Percentiles rank a stretch among this genome's conserved stretches.
phyloP scores from a whole-genome alignment of 768 basidiomycete species.

The Boletellus ananas region DNA sequence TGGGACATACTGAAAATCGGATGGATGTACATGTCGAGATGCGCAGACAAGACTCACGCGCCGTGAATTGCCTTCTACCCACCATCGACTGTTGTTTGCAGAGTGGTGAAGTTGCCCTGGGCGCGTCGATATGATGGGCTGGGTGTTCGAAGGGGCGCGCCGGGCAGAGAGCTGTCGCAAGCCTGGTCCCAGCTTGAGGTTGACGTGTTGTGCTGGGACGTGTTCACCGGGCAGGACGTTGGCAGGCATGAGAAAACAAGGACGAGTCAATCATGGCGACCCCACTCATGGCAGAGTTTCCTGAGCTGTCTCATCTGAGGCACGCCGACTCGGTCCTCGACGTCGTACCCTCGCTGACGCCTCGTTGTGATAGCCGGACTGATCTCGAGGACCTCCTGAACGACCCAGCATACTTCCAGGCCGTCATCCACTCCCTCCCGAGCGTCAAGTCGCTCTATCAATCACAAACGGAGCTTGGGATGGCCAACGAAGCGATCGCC shows the following conservation, averaged over 20 bases:
- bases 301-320: conserved; percentile 72
- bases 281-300: conserved; percentile 59
- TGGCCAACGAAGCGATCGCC: conserved; percentile 84
- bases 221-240: conserved; percentile 79
- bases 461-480: conserved; percentile 72
- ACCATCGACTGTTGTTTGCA: conserved; percentile 73
- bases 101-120: conserved; percentile 70
- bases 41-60: conserved; percentile 53
- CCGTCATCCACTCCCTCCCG: conserved; percentile 76
- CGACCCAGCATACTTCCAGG: conserved; percentile 83
- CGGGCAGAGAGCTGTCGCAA: conserved; percentile 48
- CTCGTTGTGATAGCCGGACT: conserved; percentile 54
- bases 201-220: conserved; percentile 70
- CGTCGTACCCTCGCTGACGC: conserved; percentile 7
- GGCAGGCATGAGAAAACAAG: conserved; percentile 37
- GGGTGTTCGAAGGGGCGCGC: conserved; percentile 17
- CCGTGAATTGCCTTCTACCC: conserved; percentile 83
- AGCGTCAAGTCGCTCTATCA: conserved; percentile 72
- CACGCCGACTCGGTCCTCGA: conserved; percentile 34
- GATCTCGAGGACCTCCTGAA: conserved; percentile 87
- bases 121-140: conserved; percentile 53
- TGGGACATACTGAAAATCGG: conserved; percentile 71
- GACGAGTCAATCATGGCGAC: conserved; percentile 23
- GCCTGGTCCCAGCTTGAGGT: conserved; percentile 86
- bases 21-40: not conserved